Conservation (phyloP, 139 green algal species). For the Auxenochlorella protothecoides region DNA sequence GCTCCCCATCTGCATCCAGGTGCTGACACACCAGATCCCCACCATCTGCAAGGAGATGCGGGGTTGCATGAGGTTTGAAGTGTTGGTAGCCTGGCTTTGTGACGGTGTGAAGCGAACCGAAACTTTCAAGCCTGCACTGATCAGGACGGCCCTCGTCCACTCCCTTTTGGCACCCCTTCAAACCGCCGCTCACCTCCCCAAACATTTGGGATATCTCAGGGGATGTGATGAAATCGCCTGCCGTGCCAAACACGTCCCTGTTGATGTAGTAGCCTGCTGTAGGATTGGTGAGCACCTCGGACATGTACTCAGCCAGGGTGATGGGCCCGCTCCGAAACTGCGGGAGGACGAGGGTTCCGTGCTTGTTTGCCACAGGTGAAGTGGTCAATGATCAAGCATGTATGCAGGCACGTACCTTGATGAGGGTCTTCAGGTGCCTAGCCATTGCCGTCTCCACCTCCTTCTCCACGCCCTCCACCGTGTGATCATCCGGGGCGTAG, state of each 20-base stretch:
- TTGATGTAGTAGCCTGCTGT: constrained; percentile 71
- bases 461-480: constrained; percentile 8
- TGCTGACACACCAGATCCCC: constrained; percentile 78
- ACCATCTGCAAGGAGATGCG: constrained; percentile 61
- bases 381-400: no score
- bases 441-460: constrained; percentile 38
- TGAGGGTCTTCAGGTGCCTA: constrained; percentile 36
- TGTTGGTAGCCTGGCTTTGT: no score
- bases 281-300: constrained; percentile 72
- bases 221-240: constrained; percentile 91
- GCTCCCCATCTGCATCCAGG: constrained; percentile 71
- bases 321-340: constrained; percentile 89
- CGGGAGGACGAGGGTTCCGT: background rate
- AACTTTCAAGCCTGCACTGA: no score
- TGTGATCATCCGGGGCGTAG: constrained; percentile 8
- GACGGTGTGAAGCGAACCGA: no score
- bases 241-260: constrained; percentile 77
- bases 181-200: constrained; percentile 63
- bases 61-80: no score
- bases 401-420: constrained; percentile 11
- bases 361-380: background rate
- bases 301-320: constrained; percentile 85
- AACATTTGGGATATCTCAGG: constrained; percentile 97
- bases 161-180: no score
- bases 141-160: no score